phyloP scores from a whole-genome alignment of 2,329 filamentous ascomycete genomes.

The Phyllosticta paracitricarpa region DNA sequence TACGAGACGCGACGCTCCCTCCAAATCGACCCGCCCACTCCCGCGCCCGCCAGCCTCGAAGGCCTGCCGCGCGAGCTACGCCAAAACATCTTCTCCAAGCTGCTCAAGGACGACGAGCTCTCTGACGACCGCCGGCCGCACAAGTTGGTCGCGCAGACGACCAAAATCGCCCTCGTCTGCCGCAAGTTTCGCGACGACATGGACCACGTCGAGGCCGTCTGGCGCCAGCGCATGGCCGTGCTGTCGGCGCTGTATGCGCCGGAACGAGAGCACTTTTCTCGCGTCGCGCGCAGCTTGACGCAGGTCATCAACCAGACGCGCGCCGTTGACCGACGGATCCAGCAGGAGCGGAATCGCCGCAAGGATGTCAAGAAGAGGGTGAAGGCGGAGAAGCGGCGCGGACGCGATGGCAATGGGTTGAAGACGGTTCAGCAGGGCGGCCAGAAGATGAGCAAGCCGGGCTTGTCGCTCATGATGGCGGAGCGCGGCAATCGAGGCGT shows the following conservation, averaged over 20 bases:
- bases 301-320: neutral
- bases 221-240: neutral
- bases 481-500: too few relatives aligned
- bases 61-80: neutral
- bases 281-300: neutral
- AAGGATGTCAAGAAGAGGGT: neutral
- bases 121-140: neutral
- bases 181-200: neutral
- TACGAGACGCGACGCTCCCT: neutral
- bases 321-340: neutral
- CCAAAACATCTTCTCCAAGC: neutral
- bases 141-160: neutral
- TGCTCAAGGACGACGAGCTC: neutral
- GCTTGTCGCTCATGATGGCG: too few relatives aligned
- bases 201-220: neutral
- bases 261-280: neutral
- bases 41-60: neutral
- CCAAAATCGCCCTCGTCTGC: neutral
- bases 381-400: neutral
- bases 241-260: neutral
- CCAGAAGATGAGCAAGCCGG: too few relatives aligned
- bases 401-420: neutral
- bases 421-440: neutral
- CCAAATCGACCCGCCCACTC: neutral
- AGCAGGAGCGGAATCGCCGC: neutral